These are phyloP conservation scores for Gossypium mustelinum DNA, from an alignment of 345 rosid genomes.

Conservation along the genomic window DNA sequence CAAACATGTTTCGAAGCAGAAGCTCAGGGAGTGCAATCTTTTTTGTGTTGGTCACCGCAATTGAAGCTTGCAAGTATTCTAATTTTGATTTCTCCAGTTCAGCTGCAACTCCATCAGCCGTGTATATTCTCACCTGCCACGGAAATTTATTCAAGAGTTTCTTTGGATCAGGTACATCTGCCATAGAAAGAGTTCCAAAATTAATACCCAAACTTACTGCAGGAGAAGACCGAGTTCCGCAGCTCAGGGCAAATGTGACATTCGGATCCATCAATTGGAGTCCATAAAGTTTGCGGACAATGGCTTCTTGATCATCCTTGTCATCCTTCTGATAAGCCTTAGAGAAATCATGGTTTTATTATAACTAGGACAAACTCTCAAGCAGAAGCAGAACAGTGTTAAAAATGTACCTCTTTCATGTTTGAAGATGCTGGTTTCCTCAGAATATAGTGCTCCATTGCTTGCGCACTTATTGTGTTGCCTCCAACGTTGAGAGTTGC, in stretches of 20 bases:
- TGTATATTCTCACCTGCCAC: slow-evolving; percentile 75
- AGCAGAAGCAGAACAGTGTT: background rate
- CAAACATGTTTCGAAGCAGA: slow-evolving; percentile 47
- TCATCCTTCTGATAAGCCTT: slow-evolving; percentile 35
- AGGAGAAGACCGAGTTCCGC: slow-evolving; percentile 89
- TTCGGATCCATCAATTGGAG: slow-evolving; percentile 60
- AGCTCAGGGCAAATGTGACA: slow-evolving; percentile 74
- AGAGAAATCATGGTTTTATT: background rate
- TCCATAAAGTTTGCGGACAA: slow-evolving; percentile 60
- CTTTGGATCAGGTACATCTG: background rate
- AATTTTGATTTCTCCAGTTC: slow-evolving; percentile 85
- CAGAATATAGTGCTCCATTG: slow-evolving; percentile 73
- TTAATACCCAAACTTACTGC: slow-evolving; percentile 44
- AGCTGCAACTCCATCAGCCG: slow-evolving; percentile 54
- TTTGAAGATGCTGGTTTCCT: slow-evolving; percentile 50
- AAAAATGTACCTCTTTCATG: slow-evolving; percentile 39
- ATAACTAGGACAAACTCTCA: background rate
- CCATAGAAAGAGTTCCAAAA: background rate
- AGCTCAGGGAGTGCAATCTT: slow-evolving; percentile 77
- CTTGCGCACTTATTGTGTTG: slow-evolving; percentile 68
- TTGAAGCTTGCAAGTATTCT: slow-evolving; percentile 84
- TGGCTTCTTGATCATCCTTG: slow-evolving; percentile 54
- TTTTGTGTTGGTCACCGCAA: slow-evolving; percentile 58
- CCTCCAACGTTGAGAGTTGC: slow-evolving; percentile 83
- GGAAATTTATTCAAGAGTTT: background rate